Conservation (phyloP, 2,329 filamentous ascomycete genomes). For the Talaromyces sp. region DNA sequence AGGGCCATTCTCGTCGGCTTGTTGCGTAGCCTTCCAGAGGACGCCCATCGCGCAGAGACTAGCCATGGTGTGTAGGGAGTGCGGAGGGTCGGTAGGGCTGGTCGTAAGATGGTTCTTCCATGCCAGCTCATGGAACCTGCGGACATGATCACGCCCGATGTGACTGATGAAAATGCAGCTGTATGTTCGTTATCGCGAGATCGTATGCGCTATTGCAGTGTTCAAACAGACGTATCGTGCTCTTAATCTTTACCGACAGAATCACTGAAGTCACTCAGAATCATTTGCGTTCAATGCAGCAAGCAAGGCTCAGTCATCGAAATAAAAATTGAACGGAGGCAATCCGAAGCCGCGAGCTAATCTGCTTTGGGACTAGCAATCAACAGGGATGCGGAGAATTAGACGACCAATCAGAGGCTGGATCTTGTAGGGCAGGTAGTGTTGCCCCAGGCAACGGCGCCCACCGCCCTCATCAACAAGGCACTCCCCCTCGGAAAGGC, state of each 20-base stretch:
- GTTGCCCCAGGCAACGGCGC: conserved; percentile 19
- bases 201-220: background rate
- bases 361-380: background rate
- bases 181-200: too few species aligned
- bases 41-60: conserved; percentile 30
- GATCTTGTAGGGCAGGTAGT: background rate
- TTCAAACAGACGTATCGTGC: background rate
- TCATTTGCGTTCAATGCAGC: background rate
- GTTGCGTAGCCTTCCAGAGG: conserved; percentile 31
- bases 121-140: conserved; percentile 36
- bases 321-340: conserved; percentile 17
- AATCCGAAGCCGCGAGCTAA: background rate
- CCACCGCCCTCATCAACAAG: conserved; percentile 19
- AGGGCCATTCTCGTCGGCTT: conserved; percentile 38
- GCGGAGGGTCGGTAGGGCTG: conserved; percentile 17
- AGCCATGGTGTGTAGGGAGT: conserved; percentile 23
- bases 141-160: conserved; percentile 19
- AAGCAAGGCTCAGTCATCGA: background rate
- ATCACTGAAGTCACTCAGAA: background rate
- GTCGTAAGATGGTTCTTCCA: conserved; percentile 21
- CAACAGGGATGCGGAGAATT: conserved; percentile 15
- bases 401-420: conserved; percentile 11
- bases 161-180: background rate
- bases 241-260: too few species aligned
- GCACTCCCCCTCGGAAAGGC: conserved; percentile 4